These are phyloP conservation scores for Quercus agrifolia DNA, from an alignment of 306 rosid genomes.

Conservation along the genomic window DNA sequence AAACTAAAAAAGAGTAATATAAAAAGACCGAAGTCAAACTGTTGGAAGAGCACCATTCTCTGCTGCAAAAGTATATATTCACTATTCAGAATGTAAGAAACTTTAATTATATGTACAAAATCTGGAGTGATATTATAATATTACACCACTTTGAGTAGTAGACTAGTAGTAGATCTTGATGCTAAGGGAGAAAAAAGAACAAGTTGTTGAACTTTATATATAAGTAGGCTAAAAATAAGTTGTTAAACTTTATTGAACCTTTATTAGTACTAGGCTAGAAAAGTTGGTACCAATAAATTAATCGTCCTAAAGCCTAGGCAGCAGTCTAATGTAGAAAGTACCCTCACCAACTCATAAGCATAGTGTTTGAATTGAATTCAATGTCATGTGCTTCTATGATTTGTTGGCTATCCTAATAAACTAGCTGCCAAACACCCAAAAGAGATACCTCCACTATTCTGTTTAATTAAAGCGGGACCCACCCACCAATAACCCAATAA, in stretches of 20 bases:
- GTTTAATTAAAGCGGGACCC: constrained; percentile 41
- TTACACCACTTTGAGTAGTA: no score
- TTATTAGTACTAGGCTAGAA: no score
- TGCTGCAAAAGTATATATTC: no score
- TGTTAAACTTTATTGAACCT: no score
- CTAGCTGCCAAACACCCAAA: constrained; percentile 51
- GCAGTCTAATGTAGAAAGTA: constrained; percentile 23
- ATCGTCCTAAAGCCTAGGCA: constrained; percentile 9
- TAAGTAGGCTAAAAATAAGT: no score
- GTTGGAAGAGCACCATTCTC: no score
- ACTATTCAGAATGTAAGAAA: no score
- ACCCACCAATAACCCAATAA: constrained; percentile 55
- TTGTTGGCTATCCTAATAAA: constrained; percentile 32
- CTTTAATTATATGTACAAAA: no score
- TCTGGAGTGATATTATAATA: no score
- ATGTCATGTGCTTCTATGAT: constrained; percentile 74
- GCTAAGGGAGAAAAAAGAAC: background rate
- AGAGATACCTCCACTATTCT: constrained; percentile 47
- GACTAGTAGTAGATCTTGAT: background rate
- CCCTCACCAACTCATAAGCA: constrained; percentile 22
- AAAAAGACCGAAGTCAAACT: no score
- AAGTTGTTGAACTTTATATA: no score
- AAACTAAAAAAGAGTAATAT: no score
- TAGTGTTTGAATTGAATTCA: constrained; percentile 10
- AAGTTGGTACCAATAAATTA: constrained; percentile 8